Evolutionary conservation across 495 filamentous ascomycete species (phyloP).

Genomic region (Xylaria scruposa): DNA sequence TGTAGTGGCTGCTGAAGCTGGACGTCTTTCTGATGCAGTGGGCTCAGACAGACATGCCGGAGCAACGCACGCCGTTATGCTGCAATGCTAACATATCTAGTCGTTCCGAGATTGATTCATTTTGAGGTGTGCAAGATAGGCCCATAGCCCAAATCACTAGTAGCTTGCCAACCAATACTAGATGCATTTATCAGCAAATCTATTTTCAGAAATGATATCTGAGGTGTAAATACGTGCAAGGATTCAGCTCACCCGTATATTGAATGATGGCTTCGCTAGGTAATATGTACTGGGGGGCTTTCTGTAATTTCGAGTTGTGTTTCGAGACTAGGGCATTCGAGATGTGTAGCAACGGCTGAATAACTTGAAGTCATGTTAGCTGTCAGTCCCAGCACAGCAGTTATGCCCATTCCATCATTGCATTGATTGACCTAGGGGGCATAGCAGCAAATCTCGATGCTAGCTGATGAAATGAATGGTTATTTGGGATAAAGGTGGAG

Average conservation of each 20-base stretch:
- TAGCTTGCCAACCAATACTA: slow-evolving; percentile 13
- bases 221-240: background rate
- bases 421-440: background rate
- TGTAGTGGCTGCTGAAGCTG: background rate
- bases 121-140: slow-evolving; percentile 18
- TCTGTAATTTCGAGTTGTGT: background rate
- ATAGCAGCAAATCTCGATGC: background rate
- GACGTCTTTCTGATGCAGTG: slow-evolving; percentile 14
- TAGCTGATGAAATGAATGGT: background rate
- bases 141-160: background rate
- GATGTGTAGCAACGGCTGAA: background rate
- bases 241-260: background rate
- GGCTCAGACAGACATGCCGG: slow-evolving; percentile 5
- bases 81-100: background rate
- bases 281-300: background rate
- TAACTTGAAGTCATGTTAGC: background rate
- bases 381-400: background rate
- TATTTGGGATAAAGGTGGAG: background rate
- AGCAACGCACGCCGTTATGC: background rate
- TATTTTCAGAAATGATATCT: background rate
- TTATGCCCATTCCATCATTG: background rate
- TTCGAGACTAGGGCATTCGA: background rate
- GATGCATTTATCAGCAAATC: slow-evolving; percentile 5
- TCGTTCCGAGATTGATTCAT: background rate
- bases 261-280: background rate